Base-by-base conservation (phyloP, 2,329 filamentous ascomycete genomes). In the Scortechinia acanthostroma region DNA sequence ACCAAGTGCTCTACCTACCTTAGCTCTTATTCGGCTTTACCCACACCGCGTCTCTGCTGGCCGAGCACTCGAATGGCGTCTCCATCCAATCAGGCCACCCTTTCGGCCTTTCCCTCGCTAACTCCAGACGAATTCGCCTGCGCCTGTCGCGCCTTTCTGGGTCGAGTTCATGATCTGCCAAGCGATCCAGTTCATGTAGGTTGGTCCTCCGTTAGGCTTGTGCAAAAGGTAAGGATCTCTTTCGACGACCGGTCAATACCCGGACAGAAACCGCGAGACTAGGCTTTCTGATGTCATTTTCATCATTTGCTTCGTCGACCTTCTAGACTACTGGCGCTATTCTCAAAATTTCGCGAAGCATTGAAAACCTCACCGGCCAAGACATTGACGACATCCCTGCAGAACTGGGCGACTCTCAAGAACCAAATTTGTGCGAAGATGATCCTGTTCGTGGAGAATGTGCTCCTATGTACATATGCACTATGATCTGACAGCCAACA, bases 401-500 rank as follows among this genome's bases (percentile, higher is more conserved):
- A 30, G 25, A 30, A 30, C 25, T n/a, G 10, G 25, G n/a, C 10
- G 25, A 30, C n/a, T n/a, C n/a, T 30, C 25, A 30, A 30, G 25
- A 30, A 30, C 25, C 25, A n/a, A 10, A 30, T 10, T n/a, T 30
- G 25, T 30, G 10, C 25, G 25, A 30, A 30, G 10, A 30, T 30
- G 25, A 30, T 30, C 25, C 25, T 30, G 25, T 30, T 30, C n/a
- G 25, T 30, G 25, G n/a, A 30, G 10, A 30, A 10, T 30, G 25
- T 10, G 25, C 25, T n/a, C 25, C n/a, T 10, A 30, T 10, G 25
- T 30, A 30, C 25, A 30, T 30, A 10, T 30, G 25, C 25, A 10
- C n/a, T 30, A 30, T 30, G 10, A 10, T 30, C 25, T 30, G n/a
- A 30, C 48, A 48, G 45, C 28, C 43, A 49, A 10, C 40, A 46